Base-by-base conservation (phyloP, 1,284 basidiomycete genomes). In the Omphalotus olearius region DNA sequence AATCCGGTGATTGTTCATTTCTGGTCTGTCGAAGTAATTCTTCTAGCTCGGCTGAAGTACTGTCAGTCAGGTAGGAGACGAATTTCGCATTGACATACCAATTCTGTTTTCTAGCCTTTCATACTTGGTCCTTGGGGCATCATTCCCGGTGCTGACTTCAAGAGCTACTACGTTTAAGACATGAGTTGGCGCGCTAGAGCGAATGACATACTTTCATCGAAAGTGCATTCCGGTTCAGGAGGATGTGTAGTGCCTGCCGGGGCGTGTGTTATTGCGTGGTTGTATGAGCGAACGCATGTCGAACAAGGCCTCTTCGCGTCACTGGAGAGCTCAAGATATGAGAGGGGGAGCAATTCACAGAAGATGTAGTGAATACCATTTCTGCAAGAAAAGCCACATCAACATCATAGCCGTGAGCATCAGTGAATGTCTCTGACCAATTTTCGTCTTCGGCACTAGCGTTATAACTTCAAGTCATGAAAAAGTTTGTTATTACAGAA, bases 241-340 rank as follows among this genome's bases (percentile, higher is more conserved):
- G 82, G 77, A 44, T 83, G 60, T 38, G 70, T 69, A 2, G 72
- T 68, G 18, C 78, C 80, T 17, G 80, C 74, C 4, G 75, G 70
- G 17, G 80, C 75, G 65, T 83, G 83, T 5, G 76, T 69, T 37
- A 79, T 61, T 23, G 81, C 76, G 64, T 85, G 81, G 3, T 76
- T 74, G 68, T 85, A 82, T 17, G 83, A 85, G 38, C 83, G 78
- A 52, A 79, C 70, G 62, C 83, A 85, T 2, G 83, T 85, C 35
- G 83, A 80, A 61, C 83, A 85, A 10, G 83, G 83, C 40, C 79
- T 69, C 62, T 82, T 82, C n/a, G 83, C 82, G 58, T 86, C 83
- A 61, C 83, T 85, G 52, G 40, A 51, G 47, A 25, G 40, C 40
- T 39, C 23, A 39, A 17, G 16, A 45, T 39, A 23, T 56, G 45